These are phyloP conservation scores for Pythium coloratum DNA, from an alignment of 352 stramenopile species.

Conservation along the genomic window DNA sequence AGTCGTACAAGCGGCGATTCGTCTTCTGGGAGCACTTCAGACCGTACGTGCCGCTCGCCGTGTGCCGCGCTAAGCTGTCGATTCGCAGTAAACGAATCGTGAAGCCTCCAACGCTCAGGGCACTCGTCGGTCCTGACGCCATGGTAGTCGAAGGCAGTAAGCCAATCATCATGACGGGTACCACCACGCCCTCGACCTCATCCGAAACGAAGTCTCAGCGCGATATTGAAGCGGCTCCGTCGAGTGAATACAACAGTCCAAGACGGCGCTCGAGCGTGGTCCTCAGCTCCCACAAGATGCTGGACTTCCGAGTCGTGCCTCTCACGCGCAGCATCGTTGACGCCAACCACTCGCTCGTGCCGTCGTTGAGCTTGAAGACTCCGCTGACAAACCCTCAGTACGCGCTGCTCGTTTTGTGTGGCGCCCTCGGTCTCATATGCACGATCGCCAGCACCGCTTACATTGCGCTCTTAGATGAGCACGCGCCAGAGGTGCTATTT, in stretches of 20 bases:
- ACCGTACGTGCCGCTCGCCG: conserved; percentile 17
- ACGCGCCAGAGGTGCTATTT: background rate
- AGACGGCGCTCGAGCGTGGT: conserved; percentile 7
- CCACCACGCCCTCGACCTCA: background rate
- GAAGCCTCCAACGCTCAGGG: background rate
- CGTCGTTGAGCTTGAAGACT: background rate
- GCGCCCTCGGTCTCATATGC: conserved; percentile 4
- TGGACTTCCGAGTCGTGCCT: conserved; percentile 19
- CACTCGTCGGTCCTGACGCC: background rate
- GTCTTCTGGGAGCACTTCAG: conserved; percentile 15
- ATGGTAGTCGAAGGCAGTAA: background rate
- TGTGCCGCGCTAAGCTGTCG: conserved; percentile 13
- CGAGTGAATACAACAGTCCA: background rate
- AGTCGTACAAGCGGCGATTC: conserved; percentile 23
- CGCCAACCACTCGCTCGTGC: conserved; percentile 6
- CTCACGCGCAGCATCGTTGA: conserved; percentile 16
- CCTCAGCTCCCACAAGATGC: background rate
- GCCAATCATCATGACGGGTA: background rate
- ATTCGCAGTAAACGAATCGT: conserved; percentile 9
- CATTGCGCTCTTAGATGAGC: conserved; percentile 7
- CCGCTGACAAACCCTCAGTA: background rate
- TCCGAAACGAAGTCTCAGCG: background rate
- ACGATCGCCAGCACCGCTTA: conserved; percentile 6
- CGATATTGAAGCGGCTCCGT: background rate
- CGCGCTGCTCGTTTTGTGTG: conserved; percentile 9